A percentile compares a stretch with the other conserved stretches of the same genome.
These are phyloP conservation scores for Fagopyrum homotropicum DNA, from an alignment of 148 eudicot genomes.

Conservation along the genomic window DNA sequence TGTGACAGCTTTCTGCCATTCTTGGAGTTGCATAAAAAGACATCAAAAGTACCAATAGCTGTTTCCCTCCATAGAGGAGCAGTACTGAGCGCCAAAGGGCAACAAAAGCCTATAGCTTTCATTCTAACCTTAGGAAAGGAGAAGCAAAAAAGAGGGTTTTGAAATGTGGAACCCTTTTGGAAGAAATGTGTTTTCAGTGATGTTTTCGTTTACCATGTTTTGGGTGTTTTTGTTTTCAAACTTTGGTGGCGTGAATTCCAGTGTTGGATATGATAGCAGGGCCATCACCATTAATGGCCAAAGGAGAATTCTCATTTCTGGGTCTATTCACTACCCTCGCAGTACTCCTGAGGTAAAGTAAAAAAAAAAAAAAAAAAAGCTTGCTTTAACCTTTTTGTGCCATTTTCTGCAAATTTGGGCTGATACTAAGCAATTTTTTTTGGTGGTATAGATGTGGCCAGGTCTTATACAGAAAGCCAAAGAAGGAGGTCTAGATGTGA, in stretches of 20 bases:
- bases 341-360: constrained; percentile 83
- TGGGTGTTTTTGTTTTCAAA: constrained; percentile 32
- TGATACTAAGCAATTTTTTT: not conserved
- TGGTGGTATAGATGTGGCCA: constrained; percentile 74
- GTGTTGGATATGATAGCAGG: constrained; percentile 59
- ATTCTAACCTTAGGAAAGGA: too few species aligned
- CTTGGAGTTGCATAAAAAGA: not conserved
- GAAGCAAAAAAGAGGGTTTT: not conserved
- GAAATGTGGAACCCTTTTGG: constrained; percentile 6
- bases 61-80: not conserved
- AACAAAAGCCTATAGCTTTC: not conserved
- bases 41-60: constrained; percentile 1
- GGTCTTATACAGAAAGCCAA: constrained; percentile 89
- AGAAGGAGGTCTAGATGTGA: constrained; percentile 87
- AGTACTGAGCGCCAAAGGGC: not conserved
- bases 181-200: constrained; percentile 10
- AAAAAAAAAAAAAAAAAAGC: too few species aligned
- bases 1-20: not conserved
- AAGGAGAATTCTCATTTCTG: constrained; percentile 81
- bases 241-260: constrained; percentile 33
- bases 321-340: constrained; percentile 93
- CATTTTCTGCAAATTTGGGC: not conserved
- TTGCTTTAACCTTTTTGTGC: not conserved
- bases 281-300: constrained; percentile 76
- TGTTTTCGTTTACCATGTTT: constrained; percentile 14